Conservation (phyloP, 192 early-diverging fungal species). For the Entomortierella chlamydospora region DNA sequence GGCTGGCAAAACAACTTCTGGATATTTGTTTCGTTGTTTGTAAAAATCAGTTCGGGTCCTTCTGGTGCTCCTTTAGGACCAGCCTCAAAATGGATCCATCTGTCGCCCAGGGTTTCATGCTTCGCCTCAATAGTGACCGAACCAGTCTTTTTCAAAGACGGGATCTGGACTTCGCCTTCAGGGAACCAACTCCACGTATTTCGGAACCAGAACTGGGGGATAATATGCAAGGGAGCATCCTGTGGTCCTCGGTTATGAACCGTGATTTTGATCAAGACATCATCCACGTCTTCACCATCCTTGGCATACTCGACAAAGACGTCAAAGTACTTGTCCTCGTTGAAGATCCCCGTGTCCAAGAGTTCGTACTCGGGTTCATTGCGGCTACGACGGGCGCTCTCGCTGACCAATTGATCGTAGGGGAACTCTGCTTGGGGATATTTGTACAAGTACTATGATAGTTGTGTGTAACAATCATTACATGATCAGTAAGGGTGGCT, state of each 20-base stretch:
- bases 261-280: slow-evolving; percentile 51
- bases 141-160: slow-evolving; percentile 22
- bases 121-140: slow-evolving; percentile 15
- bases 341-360: slow-evolving; percentile 43
- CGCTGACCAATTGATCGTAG: slow-evolving; percentile 36
- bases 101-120: slow-evolving; percentile 24
- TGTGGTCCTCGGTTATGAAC: slow-evolving; percentile 32
- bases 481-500: neutral
- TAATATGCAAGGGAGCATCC: slow-evolving; percentile 30
- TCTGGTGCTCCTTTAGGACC: neutral
- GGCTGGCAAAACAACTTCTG: slow-evolving; percentile 48
- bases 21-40: slow-evolving; percentile 64
- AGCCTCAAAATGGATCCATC: slow-evolving; percentile 35
- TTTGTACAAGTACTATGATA: slow-evolving; percentile 39
- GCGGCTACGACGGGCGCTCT: slow-evolving; percentile 9
- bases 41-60: slow-evolving; percentile 55
- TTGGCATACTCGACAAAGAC: slow-evolving; percentile 54
- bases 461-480: no score
- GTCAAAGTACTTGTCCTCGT: slow-evolving; percentile 53
- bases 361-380: slow-evolving; percentile 36
- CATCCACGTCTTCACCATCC: slow-evolving; percentile 36
- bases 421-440: slow-evolving; percentile 49
- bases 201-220: slow-evolving; percentile 50
- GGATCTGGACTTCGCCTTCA: slow-evolving; percentile 21
- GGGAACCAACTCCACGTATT: slow-evolving; percentile 49